Percentiles rank a stretch among this genome's conserved stretches.
phyloP scores from a whole-genome alignment of 2,329 filamentous ascomycete genomes.

The Cadophora sp. region DNA sequence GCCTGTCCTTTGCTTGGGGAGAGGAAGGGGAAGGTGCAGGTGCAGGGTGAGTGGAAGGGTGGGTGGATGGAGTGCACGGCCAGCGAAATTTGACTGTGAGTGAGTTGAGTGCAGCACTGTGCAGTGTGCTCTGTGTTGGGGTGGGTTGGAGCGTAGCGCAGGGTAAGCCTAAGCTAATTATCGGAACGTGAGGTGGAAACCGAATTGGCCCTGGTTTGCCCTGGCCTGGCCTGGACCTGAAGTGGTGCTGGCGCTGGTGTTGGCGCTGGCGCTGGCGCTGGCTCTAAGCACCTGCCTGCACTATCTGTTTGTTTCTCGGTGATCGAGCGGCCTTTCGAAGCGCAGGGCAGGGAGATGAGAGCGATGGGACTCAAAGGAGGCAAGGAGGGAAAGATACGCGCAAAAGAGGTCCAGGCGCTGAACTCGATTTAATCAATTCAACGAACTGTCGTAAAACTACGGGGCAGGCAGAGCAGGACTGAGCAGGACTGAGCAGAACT shows the following conservation, averaged over 20 bases:
- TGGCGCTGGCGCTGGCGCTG: background rate
- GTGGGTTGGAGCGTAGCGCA: too few relatives aligned
- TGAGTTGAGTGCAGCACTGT: too few relatives aligned
- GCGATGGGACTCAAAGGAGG: background rate
- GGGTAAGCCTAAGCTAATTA: too few relatives aligned
- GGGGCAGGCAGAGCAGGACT: background rate
- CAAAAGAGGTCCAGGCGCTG: slow-evolving; percentile 7
- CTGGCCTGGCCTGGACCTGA: background rate
- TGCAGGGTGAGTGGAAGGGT: background rate
- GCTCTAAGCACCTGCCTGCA: background rate
- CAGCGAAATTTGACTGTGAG: slow-evolving; percentile 8
- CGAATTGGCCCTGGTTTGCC: background rate
- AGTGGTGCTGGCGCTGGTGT: background rate
- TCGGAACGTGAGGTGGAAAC: too few relatives aligned
- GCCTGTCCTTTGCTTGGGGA: background rate
- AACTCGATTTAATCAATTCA: background rate
- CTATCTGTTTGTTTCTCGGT: background rate
- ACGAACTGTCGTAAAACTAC: slow-evolving; percentile 3
- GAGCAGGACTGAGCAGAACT: too few relatives aligned
- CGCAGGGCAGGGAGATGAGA: too few relatives aligned
- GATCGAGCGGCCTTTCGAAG: too few relatives aligned
- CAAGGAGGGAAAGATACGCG: background rate
- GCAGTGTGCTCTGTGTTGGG: too few relatives aligned
- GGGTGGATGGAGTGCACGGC: background rate
- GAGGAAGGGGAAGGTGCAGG: background rate